These are phyloP conservation scores for Trichoderma sp. DNA, from an alignment of 2,329 filamentous ascomycete species.

Conservation along the genomic window DNA sequence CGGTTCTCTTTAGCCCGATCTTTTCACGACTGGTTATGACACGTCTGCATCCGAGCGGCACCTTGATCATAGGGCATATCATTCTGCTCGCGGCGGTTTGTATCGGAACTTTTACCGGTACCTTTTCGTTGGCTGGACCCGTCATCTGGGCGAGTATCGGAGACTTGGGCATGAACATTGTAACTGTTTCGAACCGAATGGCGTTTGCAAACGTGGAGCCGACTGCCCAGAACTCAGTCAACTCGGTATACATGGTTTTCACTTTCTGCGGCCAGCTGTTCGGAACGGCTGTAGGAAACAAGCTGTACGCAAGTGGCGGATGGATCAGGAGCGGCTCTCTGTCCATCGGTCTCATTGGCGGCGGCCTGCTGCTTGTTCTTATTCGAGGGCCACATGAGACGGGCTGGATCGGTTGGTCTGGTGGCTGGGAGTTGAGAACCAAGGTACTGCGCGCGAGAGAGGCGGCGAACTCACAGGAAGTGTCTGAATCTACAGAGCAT, in stretches of 20 bases:
- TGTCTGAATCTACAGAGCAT: not conserved
- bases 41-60: slow-evolving; percentile 66
- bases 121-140: slow-evolving; percentile 67
- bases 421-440: slow-evolving; percentile 29
- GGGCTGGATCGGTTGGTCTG: slow-evolving; percentile 38
- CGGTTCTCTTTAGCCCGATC: slow-evolving; percentile 67
- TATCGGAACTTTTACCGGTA: slow-evolving; percentile 69
- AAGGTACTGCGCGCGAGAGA: not conserved
- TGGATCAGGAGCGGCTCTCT: slow-evolving; percentile 51
- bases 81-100: slow-evolving; percentile 62
- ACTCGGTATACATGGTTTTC: slow-evolving; percentile 79
- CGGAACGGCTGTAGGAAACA: slow-evolving; percentile 62
- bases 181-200: slow-evolving; percentile 71
- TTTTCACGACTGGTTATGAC: slow-evolving; percentile 68
- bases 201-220: slow-evolving; percentile 72
- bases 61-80: slow-evolving; percentile 62
- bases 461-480: not conserved
- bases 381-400: slow-evolving; percentile 34
- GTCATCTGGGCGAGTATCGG: slow-evolving; percentile 70
- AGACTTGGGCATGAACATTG: slow-evolving; percentile 72
- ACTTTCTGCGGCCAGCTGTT: slow-evolving; percentile 75
- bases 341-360: slow-evolving; percentile 33
- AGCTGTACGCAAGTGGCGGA: slow-evolving; percentile 52
- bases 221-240: slow-evolving; percentile 71
- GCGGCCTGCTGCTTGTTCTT: slow-evolving; percentile 33